phyloP scores from a whole-genome alignment of 2,329 filamentous ascomycete species.

The Tolypocladium nubicola region DNA sequence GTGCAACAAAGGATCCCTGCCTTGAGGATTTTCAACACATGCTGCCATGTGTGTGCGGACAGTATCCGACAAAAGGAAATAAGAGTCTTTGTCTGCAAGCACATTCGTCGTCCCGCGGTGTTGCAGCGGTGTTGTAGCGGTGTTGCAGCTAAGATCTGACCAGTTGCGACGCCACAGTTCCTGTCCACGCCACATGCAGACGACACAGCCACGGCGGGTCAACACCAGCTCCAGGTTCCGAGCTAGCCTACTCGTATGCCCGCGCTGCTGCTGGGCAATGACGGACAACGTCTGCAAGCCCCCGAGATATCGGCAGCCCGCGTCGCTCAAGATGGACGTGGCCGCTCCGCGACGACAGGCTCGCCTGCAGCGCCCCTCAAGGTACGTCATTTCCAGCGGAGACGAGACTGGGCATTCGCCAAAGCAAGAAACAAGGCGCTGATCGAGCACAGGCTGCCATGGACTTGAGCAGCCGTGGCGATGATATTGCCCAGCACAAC shows the following conservation, averaged over 20 bases:
- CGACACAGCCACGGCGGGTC: conserved; percentile 10
- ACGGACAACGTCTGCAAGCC: not conserved
- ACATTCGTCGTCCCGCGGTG: not conserved
- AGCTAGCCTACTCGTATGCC: not conserved
- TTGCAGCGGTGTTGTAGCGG: not conserved
- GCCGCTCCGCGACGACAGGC: not conserved
- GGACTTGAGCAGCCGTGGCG: not conserved
- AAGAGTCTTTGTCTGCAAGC: not conserved
- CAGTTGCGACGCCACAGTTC: not conserved
- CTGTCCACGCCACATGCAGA: not conserved
- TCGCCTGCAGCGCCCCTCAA: not conserved
- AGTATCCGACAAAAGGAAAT: not conserved
- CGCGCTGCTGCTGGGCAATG: not conserved
- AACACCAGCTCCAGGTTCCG: conserved; percentile 8
- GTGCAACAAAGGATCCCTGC: no score
- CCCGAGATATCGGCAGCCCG: not conserved
- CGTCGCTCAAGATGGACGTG: not conserved
- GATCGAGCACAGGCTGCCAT: not conserved
- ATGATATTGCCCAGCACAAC: not conserved
- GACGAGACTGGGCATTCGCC: not conserved
- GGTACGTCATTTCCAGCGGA: not conserved
- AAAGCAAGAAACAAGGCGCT: not conserved
- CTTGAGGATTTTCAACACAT: no score
- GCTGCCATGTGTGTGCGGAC: no score
- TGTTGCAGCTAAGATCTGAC: not conserved